Percentiles rank a stretch among this genome's conserved stretches.
These are phyloP conservation scores for Juncus inflexus DNA, from an alignment of 176 grass and related monocot genomes.

Conservation along the genomic window DNA sequence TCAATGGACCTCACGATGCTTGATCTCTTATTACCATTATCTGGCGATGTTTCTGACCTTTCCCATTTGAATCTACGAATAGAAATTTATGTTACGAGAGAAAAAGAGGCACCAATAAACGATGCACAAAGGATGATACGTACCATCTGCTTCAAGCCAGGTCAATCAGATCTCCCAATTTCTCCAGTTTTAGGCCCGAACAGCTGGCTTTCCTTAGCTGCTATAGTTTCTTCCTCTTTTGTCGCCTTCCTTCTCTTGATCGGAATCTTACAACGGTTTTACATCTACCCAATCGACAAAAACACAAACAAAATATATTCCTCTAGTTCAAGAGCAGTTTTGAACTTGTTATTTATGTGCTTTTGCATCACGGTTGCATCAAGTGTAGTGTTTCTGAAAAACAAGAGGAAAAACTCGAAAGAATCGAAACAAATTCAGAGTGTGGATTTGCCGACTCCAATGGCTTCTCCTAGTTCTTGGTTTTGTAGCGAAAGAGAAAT, in stretches of 20 bases:
- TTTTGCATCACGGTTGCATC: constrained; percentile 27
- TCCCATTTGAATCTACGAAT: constrained; percentile 33
- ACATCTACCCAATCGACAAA: constrained; percentile 41
- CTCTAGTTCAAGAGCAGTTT: constrained; percentile 27
- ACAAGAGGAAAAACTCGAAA: constrained; percentile 28
- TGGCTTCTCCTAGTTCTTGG: constrained; percentile 33
- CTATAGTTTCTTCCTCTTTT: constrained; percentile 42
- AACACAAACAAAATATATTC: constrained; percentile 48
- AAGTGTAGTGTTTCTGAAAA: constrained; percentile 37
- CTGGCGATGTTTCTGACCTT: constrained; percentile 30
- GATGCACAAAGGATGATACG: constrained; percentile 15
- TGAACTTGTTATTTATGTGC: constrained; percentile 44
- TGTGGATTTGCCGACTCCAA: constrained; percentile 29
- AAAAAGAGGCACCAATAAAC: constrained; percentile 16
- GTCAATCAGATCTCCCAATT: constrained; percentile 33
- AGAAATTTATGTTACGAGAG: constrained; percentile 50
- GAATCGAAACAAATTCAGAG: constrained; percentile 37
- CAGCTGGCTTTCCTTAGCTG: constrained; percentile 46
- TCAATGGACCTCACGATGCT: constrained; percentile 58
- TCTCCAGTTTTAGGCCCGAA: constrained; percentile 39
- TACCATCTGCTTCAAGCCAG: constrained; percentile 44
- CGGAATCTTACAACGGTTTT: constrained; percentile 34
- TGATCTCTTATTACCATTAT: constrained; percentile 40
- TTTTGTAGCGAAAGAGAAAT: constrained; percentile 32
- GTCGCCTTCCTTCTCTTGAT: constrained; percentile 40